Conservation (phyloP, 176 grass and related monocot genomes). For the Carex cristatella region DNA sequence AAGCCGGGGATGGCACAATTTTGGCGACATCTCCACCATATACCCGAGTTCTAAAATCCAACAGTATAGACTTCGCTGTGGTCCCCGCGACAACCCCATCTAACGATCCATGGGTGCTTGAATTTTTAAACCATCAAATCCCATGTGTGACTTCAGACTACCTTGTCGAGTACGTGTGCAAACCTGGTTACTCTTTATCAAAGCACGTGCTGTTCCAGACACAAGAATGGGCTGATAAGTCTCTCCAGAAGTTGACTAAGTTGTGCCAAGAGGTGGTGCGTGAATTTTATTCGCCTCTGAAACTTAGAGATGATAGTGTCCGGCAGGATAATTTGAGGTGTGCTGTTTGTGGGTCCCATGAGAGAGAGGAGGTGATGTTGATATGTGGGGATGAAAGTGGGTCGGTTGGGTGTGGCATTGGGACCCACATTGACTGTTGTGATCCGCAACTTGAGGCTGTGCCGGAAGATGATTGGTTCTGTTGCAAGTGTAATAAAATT, state of each 20-base stretch:
- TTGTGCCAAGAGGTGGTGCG: constrained; percentile 37
- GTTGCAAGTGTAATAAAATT: constrained; percentile 37
- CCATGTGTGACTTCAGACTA: constrained; percentile 64
- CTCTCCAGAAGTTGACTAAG: constrained; percentile 46
- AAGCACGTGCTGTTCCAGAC: constrained; percentile 67
- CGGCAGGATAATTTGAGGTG: constrained; percentile 36
- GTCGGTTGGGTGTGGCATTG: constrained; percentile 44
- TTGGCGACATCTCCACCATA: constrained; percentile 86
- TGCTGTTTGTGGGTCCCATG: constrained; percentile 34
- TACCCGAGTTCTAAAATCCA: constrained; percentile 47
- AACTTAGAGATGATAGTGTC: not conserved
- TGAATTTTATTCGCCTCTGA: not conserved
- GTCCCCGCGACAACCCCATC: constrained; percentile 48
- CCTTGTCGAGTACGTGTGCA: constrained; percentile 72
- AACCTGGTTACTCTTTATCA: constrained; percentile 51
- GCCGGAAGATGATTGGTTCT: constrained; percentile 64
- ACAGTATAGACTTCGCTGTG: constrained; percentile 55
- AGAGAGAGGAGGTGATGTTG: constrained; percentile 74
- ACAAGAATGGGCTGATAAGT: constrained; percentile 41
- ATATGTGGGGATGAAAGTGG: constrained; percentile 68
- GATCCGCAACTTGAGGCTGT: constrained; percentile 54
- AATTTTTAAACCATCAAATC: constrained; percentile 51
- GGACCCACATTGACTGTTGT: constrained; percentile 79
- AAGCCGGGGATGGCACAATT: constrained; percentile 67
- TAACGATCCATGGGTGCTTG: constrained; percentile 64